A percentile compares a stretch with the other conserved stretches of the same genome.
Conservation (phyloP, 768 basidiomycete species). For the Termitomyces eurrhizus region DNA sequence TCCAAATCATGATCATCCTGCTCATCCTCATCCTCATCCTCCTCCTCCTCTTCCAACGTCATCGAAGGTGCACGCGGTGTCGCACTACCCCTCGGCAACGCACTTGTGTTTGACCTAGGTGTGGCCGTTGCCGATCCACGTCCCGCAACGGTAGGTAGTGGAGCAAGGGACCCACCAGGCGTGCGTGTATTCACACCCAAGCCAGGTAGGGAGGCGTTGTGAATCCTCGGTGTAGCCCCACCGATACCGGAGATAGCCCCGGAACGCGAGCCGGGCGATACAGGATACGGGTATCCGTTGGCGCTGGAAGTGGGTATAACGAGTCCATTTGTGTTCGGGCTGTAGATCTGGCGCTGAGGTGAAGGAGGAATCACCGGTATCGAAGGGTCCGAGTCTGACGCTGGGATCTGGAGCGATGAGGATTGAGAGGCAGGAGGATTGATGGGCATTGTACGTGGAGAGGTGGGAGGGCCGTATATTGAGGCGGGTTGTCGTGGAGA, state of each 20-base stretch:
- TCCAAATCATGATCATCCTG: constrained; percentile 4
- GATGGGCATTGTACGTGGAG: neutral
- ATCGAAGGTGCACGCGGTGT: constrained; percentile 1
- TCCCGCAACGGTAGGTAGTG: neutral
- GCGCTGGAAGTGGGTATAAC: constrained; percentile 5
- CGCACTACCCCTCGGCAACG: neutral
- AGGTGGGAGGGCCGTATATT: constrained; percentile 4
- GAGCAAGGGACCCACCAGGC: neutral
- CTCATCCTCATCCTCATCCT: constrained; percentile 3
- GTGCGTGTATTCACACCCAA: neutral
- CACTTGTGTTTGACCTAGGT: constrained; percentile 4
- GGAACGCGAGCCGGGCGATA: neutral
- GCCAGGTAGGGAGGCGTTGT: neutral
- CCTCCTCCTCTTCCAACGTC: constrained; percentile 1
- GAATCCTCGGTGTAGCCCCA: neutral
- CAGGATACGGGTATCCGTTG: constrained; percentile 1
- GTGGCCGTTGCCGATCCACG: neutral
- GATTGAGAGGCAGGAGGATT: constrained; percentile 1
- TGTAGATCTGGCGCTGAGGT: constrained; percentile 5
- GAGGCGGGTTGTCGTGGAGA: neutral
- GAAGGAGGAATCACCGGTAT: neutral
- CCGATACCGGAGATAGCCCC: neutral
- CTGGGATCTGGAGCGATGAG: neutral
- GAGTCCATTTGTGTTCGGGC: neutral
- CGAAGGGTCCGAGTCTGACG: neutral